phyloP scores from a whole-genome alignment of 352 stramenopile genomes.

The Phytophthora agathidicida region DNA sequence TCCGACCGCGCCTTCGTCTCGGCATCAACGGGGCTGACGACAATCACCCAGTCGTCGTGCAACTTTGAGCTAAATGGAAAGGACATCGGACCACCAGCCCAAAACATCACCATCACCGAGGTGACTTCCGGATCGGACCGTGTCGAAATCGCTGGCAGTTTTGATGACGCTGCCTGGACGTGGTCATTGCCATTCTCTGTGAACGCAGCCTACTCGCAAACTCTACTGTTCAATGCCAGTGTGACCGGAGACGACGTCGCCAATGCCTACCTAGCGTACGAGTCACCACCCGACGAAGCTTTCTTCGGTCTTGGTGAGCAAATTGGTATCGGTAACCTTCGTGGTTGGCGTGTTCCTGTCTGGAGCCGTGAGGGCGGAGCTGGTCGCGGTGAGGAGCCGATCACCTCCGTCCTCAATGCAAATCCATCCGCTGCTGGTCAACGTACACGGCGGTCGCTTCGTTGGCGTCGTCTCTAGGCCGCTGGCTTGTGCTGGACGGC shows the following conservation, averaged over 20 bases:
- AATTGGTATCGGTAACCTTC: slow-evolving; percentile 31
- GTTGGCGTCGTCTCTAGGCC: slow-evolving; percentile 21
- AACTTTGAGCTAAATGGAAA: no score
- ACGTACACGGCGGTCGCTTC: slow-evolving; percentile 31
- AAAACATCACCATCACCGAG: background rate
- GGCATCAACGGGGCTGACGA: no score
- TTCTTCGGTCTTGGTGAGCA: slow-evolving; percentile 33
- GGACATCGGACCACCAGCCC: no score
- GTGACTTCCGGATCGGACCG: slow-evolving; percentile 7
- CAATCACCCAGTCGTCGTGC: no score
- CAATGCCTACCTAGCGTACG: slow-evolving; percentile 34
- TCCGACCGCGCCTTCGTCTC: no score
- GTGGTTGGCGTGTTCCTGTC: slow-evolving; percentile 28
- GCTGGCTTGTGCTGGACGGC: slow-evolving; percentile 27
- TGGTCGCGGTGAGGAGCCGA: slow-evolving; percentile 27
- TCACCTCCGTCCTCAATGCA: slow-evolving; percentile 34
- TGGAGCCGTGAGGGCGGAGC: slow-evolving; percentile 31
- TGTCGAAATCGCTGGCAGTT: slow-evolving; percentile 16
- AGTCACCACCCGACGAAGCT: slow-evolving; percentile 26
- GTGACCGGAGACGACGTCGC: slow-evolving; percentile 21
- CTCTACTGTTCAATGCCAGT: slow-evolving; percentile 27
- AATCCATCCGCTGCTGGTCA: slow-evolving; percentile 29
- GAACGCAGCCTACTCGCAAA: slow-evolving; percentile 11
- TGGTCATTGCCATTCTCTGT: slow-evolving; percentile 20
- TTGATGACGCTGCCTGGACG: slow-evolving; percentile 20